Base-by-base conservation (phyloP, 108 stramenopile genomes). In the Nitzschia sp. region DNA sequence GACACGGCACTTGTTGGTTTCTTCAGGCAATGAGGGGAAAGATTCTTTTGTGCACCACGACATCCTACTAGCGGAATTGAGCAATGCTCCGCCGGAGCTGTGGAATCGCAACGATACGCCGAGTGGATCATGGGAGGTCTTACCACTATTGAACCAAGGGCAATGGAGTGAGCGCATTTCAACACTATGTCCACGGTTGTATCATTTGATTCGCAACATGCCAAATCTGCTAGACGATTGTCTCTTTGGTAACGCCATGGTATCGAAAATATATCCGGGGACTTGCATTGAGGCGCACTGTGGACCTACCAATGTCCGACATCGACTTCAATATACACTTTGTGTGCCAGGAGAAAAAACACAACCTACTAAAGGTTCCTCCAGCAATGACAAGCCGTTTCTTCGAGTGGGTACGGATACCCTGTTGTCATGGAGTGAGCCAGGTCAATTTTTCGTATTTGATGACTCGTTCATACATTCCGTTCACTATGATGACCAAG, bases 391-490 rank as follows among this genome's bases (percentile, higher is more conserved):
- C 1, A 44, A 38, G 16, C 75, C 76, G 41, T 64, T 33, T 48
- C 61, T 85, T 36, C 31, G 59, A 34, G 79, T 85, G 4, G 80
- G 76, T 8, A 30, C 21, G 8, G 26, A 58, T 17, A 26, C 11
- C 19, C 44, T 66, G 17, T 53, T 50, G 4, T 54, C 74, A 25
- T 66, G 55, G 53, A 72, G 82, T 69, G 45, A 57, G 29, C 75
- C 82, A 44, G 83, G 75, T 17, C 38, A 68, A 32, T 76, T 69
- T 23, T 77, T 87, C 55, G 71, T 87, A 44, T 87, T 85, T 71
- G 83, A 87, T 58, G 86, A 87, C 53, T 84, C 83, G 48, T 80
- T 85, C 61, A 59, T 80, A 36, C 86, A 85, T 76, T 82, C 76
- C 2, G 86, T 78, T 0, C 44, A 66, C 9, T 78, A 81, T 78